Base-by-base conservation (phyloP, 208 protist genomes). In the Sergeia podlipaevii region DNA sequence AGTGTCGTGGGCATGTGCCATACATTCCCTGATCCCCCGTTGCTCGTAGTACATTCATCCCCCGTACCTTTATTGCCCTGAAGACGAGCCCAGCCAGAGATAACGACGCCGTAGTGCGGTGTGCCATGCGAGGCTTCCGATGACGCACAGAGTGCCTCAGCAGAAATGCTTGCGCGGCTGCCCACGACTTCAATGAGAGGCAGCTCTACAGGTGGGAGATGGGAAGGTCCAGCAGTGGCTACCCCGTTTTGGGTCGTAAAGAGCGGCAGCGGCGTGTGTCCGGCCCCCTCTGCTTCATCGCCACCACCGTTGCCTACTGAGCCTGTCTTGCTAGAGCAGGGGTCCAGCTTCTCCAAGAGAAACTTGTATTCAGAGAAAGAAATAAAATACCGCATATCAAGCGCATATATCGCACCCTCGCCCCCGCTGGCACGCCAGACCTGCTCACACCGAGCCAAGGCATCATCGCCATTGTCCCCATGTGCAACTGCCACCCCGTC, bases 1-100 rank as follows among this genome's bases (percentile, higher is more conserved):
- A 89, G 65, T 28, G 81, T 86, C 0, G 73, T 74, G 3, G 79
- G 70, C 34, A 93, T 72, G 36, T 84, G 76, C 79, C 79, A 89
- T 20, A 83, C 65, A 29, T 55, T 46, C 21, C 41, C 36, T 13
- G 49, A 27, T 11, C 41, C 50, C 15, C 24, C 30, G 18, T 26
- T 34, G 24, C 60, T 30, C 15, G 34, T 27, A 8, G 47, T n/a
- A n/a, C n/a, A n/a, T n/a, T n/a, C n/a, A n/a, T n/a, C n/a, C n/a
- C n/a, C n/a, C n/a, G n/a, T n/a, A n/a, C n/a, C n/a, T n/a, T 45
- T 27, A n/a, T 61, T 46, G 17, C 29, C 32, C 49, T 72, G 70
- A 60, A 84, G 38, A 1, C 71, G 61, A 8, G 85, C 78, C 85
- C 78, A 93, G 11, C 78, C 81, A 23, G 75, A 83, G 55, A 93